These are phyloP conservation scores for Tubosaeta sp. DNA, from an alignment of 768 basidiomycete species.

Conservation along the genomic window DNA sequence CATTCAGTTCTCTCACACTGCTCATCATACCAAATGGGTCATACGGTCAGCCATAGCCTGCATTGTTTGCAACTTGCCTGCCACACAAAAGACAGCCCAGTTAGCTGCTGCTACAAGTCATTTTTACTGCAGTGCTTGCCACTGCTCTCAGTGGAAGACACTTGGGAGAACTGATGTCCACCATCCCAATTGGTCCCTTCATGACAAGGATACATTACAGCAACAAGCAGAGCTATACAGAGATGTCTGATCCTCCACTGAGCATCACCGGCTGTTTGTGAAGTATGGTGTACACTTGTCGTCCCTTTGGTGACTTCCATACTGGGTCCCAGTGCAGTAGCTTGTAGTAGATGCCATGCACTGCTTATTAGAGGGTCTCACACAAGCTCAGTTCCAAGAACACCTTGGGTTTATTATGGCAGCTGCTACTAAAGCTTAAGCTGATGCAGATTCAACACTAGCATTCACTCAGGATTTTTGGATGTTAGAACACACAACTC, in stretches of 20 bases:
- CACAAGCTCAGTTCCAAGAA: neutral
- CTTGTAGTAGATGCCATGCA: constrained; percentile 28
- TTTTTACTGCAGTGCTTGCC: constrained; percentile 31
- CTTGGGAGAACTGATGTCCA: constrained; percentile 2
- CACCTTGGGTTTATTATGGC: constrained; percentile 4
- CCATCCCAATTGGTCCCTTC: neutral
- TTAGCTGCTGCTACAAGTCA: constrained; percentile 20
- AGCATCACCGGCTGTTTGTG: neutral
- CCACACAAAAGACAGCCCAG: constrained; percentile 25
- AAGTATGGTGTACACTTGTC: constrained; percentile 15
- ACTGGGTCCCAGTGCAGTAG: constrained; percentile 22
- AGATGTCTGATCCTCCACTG: neutral
- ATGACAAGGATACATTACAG: neutral
- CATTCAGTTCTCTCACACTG: constrained; percentile 11
- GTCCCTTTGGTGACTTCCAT: constrained; percentile 19
- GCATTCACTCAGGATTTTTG: neutral
- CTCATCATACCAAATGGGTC: constrained; percentile 4
- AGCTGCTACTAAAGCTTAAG: constrained; percentile 1
- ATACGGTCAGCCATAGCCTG: constrained; percentile 12
- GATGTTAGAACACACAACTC: neutral
- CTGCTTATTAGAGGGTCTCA: constrained; percentile 15
- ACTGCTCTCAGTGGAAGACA: constrained; percentile 9
- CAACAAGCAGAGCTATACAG: neutral
- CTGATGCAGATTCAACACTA: neutral
- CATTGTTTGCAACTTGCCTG: constrained; percentile 31